Evolutionary conservation across 2,329 filamentous ascomycete genomes (phyloP), one percentile per base, ranked within the genome.

Genomic region (Aureobasidium subglaciale): DNA sequence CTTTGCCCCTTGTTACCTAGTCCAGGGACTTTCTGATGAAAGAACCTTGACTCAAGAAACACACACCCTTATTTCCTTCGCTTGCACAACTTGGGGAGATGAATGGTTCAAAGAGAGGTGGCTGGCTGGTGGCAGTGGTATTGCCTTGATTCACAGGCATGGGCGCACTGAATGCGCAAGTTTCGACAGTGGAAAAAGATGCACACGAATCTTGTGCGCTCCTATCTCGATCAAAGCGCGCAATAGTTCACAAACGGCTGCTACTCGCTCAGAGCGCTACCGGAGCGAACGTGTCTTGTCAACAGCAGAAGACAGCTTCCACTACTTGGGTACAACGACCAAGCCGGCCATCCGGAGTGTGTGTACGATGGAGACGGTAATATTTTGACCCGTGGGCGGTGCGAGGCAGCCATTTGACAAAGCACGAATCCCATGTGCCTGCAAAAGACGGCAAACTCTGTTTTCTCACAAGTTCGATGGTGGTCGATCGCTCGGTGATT

Each of bases 1-100:
- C 49, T 13, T 41, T 42, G 37, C 49, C 49, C 9, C 25, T 41
- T 41, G 24, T 5, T n/a, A 27, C 27, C 35, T 53, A 53, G 49
- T 20, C 13, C 49, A 53, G 37, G 49, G 49, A 53, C 37, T 16
- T 52, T 53, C 27, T 6, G 5, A n/a, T 38, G 46, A 38, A 53
- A 53, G 49, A 53, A 29, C 13, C 18, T 52, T 38, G 46, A 49
- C 46, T 49, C 46, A n/a, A n/a, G 32, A 24, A 20, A 18, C 24
- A 20, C 22, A 20, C 18, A 29, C 22, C 46, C 34, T 38, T 49
- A 32, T 38, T 16, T n/a, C n/a, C 32, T 25, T 49, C 10, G 46
- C 27, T 29, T 29, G 15, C 32, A 38, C 10, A 32, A 48, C 29
- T 20, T 37, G 7, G 15, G 3, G 46, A 27, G 11, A 38, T 38